Evolutionary conservation across 2,329 filamentous ascomycete genomes (phyloP), one percentile per base, ranked within the genome.

Genomic region (Gnomoniopsis sp.): DNA sequence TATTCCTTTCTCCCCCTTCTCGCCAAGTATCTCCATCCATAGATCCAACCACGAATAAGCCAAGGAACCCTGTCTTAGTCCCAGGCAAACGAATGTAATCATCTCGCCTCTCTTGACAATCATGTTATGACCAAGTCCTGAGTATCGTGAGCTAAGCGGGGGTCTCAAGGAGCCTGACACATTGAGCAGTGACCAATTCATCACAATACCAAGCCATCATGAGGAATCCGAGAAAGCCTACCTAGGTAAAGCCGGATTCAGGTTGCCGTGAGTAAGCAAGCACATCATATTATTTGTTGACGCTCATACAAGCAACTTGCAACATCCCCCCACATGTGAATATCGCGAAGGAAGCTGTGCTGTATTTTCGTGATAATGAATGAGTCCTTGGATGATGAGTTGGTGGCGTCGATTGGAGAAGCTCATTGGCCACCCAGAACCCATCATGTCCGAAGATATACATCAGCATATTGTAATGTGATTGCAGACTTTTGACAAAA

Each of bases 111-210:
- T 33, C 30, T 53, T 57, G 22, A 36, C 46, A 21, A 38, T 23
- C 19, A 41, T 30, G 43, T 30, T 17, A 48, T 60, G 46, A 58
- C 58, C 46, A 51, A 60, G 23, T 11, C 26, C 30, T 55, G 19
- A 54, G 23, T 43, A 19, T 21, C 4, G n/a, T 30, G 36, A 36
- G 17, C 19, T 17, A 22, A 30, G 15, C 19, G 51, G 15, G 22
- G 12, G 30, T 15, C n/a, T 19, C 3, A 44, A 2, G 41, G n/a
- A 6, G n/a, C 19, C 19, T 44, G 15, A 44, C 14, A 21, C 4
- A 6, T 19, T 19, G 6, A n/a, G n/a, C n/a, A 17, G 52, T 60
- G 46, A 54, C 49, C 46, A 51, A 60, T 30, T 8, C 26, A 14
- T 50, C 34, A 22, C 46, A 33, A n/a, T 11, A n/a, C 21, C 26